Evolutionary conservation across 257 asterid species (phyloP), one percentile per base, ranked within the genome.

Genomic region (Leonotis leonurus): DNA sequence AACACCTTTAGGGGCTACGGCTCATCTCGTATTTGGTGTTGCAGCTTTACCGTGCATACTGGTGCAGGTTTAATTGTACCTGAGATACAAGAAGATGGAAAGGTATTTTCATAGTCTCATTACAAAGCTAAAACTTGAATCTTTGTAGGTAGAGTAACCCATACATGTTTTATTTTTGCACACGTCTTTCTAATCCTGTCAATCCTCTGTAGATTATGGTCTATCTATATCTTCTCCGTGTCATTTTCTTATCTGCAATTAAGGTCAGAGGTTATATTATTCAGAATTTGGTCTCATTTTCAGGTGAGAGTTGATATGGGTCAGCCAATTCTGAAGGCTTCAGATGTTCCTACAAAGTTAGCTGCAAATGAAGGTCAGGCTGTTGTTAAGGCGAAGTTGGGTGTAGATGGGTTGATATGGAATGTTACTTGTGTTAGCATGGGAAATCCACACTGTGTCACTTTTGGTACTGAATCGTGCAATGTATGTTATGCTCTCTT

Each of bases 241-340:
- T 43, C 48, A 24, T 25, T 22, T 12, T 41, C 32, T 49, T n/a
- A 13, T 25, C 18, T 2, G 25, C 44, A 32, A 40, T 58, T 66
- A 70, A 84, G n/a, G n/a, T n/a, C n/a, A n/a, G n/a, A n/a, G n/a
- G n/a, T n/a, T n/a, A n/a, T n/a, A n/a, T n/a, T n/a, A n/a, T n/a
- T n/a, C 86, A 81, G 1, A 4, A 45, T 45, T 62, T 62, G 50
- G 39, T 44, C 2, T 33, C 44, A 36, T 69, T 72, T 75, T 50
- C 75, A 90, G 97, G 97, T 90, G 55, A 75, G 70, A 72, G 97
- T 90, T 74, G 97, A 90, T 73, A 90, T 90, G 97, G 97, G 96
- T 11, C 86, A 87, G 80, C 97, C 96, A 4, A 78, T 85, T 71
- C 78, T 90, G 69, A 90, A 83, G 82, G 95, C 95, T 63, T 81